Conservation (phyloP, 164 flowering plant species). For the Vitis labrusca region DNA sequence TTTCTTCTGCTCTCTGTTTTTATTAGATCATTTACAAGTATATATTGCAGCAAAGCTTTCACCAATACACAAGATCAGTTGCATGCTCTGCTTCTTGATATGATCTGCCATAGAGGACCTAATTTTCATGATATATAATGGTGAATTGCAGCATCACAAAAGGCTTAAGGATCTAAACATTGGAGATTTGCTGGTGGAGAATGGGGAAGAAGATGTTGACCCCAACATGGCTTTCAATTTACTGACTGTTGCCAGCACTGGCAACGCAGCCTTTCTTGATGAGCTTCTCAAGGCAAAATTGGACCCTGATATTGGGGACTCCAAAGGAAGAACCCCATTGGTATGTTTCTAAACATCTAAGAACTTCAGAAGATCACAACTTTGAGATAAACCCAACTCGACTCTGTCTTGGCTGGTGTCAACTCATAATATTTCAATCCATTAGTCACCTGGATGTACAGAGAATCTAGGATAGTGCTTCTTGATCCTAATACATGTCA, state of each 20-base stretch:
- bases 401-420: no score
- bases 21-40: not conserved
- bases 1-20: not conserved
- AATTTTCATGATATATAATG: not conserved
- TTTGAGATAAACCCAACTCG: no score
- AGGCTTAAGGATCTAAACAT: constrained; percentile 48
- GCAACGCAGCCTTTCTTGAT: constrained; percentile 74
- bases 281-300: constrained; percentile 74
- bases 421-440: no score
- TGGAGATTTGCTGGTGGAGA: constrained; percentile 45
- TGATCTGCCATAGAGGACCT: no score
- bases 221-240: constrained; percentile 45
- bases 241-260: constrained; percentile 58
- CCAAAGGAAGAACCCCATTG: constrained; percentile 80
- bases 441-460: no score
- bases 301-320: constrained; percentile 73
- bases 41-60: no score
- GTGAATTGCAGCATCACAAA: constrained; percentile 58
- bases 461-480: no score
- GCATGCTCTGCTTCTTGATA: not conserved
- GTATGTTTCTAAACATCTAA: constrained; percentile 30
- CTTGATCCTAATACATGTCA: no score
- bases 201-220: constrained; percentile 40
- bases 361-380: no score
- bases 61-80: not conserved